These are phyloP conservation scores for Suillus alpinus DNA, from an alignment of 768 basidiomycete genomes.

Conservation along the genomic window DNA sequence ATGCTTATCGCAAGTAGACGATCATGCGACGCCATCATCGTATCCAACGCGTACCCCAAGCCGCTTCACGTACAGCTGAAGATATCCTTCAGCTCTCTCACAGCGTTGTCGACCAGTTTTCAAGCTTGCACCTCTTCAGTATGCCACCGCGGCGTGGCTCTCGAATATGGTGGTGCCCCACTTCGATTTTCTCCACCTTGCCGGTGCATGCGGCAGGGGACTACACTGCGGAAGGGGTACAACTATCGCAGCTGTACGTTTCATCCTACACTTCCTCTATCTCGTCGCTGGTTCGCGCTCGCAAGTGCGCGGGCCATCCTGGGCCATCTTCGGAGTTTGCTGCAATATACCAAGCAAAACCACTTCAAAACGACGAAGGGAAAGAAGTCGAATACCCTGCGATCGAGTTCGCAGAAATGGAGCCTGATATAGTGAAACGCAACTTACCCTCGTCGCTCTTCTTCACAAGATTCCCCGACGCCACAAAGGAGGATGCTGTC, in stretches of 20 bases:
- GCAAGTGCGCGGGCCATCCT: neutral
- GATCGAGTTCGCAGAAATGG: neutral
- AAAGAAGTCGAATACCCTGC: neutral
- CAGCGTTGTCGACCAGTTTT: neutral
- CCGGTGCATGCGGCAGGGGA: conserved; percentile 14
- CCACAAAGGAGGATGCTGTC: neutral
- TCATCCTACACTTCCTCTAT: conserved; percentile 14
- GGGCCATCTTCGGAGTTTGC: neutral
- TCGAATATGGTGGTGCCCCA: conserved; percentile 14
- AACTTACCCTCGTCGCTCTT: neutral
- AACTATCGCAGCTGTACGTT: conserved; percentile 1
- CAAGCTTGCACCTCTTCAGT: neutral
- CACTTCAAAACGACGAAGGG: neutral
- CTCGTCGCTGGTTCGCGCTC: conserved; percentile 11
- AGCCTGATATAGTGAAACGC: neutral
- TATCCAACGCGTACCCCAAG: neutral
- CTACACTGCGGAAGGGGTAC: conserved; percentile 5
- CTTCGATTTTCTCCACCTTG: conserved; percentile 8
- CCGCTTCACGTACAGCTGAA: neutral
- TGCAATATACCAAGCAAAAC: conserved; percentile 6
- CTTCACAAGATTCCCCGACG: neutral
- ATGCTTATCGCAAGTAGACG: neutral
- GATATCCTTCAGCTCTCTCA: neutral
- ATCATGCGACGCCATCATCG: neutral
- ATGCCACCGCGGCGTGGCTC: neutral